A percentile compares a stretch with the other conserved stretches of the same genome.
Evolutionary conservation across 2,329 filamentous ascomycete species (phyloP).

Genomic region (Cytospora piceae): DNA sequence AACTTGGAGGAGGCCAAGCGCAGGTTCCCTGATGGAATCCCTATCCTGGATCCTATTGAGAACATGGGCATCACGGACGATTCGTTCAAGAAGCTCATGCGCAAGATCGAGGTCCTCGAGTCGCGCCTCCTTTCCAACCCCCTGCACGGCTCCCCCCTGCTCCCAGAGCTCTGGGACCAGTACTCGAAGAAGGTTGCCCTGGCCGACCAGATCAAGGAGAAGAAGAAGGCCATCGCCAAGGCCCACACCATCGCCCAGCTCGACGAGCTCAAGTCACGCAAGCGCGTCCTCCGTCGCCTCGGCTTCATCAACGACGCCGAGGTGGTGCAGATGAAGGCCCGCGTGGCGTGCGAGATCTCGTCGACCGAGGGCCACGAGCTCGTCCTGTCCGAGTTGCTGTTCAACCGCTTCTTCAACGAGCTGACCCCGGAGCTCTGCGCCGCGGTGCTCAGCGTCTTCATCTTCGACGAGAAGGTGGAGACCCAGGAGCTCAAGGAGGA

Average conservation of each 20-base stretch:
- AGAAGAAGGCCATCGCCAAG: slow-evolving; percentile 83
- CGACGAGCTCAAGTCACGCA: slow-evolving; percentile 94
- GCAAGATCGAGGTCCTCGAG: slow-evolving; percentile 97
- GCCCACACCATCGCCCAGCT: slow-evolving; percentile 89
- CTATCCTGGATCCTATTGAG: slow-evolving; percentile 88
- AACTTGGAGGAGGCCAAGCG: slow-evolving; percentile 77
- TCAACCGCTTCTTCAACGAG: slow-evolving; percentile 98
- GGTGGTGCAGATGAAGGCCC: slow-evolving; percentile 94
- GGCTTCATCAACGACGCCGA: slow-evolving; percentile 96
- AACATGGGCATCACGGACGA: slow-evolving; percentile 96
- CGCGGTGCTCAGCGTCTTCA: slow-evolving; percentile 87
- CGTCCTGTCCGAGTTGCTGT: slow-evolving; percentile 88
- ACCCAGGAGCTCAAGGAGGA: slow-evolving; percentile 79
- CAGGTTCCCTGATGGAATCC: slow-evolving; percentile 90
- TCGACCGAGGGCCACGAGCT: slow-evolving; percentile 90
- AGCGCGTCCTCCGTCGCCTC: slow-evolving; percentile 89
- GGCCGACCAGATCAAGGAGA: slow-evolving; percentile 78
- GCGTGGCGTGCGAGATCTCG: slow-evolving; percentile 96
- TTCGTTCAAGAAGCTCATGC: slow-evolving; percentile 86
- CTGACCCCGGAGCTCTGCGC: slow-evolving; percentile 86
- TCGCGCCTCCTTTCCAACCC: slow-evolving; percentile 87
- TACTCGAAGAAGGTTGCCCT: slow-evolving; percentile 82
- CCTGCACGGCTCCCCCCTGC: slow-evolving; percentile 83
- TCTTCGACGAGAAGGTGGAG: slow-evolving; percentile 95
- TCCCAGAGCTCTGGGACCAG: slow-evolving; percentile 83